Percentiles rank a stretch among this genome's conserved stretches.
Conservation (phyloP, 331 rosid genomes). For the Arachis monticola region DNA sequence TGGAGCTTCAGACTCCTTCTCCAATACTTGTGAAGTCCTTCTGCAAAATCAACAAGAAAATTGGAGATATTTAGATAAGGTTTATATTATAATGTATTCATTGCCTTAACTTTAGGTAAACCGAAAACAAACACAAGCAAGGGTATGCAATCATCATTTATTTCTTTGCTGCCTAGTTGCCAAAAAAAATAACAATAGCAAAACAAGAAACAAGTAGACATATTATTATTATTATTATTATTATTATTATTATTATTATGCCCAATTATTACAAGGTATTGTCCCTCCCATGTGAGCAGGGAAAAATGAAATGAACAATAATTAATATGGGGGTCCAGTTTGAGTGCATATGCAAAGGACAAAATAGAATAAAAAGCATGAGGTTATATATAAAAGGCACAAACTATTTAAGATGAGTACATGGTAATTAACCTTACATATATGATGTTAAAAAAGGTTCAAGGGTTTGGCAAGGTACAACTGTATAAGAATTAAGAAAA, state of each 20-base stretch:
- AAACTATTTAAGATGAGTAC: neutral
- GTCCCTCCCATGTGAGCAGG: neutral
- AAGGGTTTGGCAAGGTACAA: too few species aligned
- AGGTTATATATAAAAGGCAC: too few species aligned
- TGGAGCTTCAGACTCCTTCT: constrained; percentile 43
- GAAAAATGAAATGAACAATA: constrained; percentile 26
- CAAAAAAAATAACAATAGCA: neutral
- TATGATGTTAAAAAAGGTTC: too few species aligned
- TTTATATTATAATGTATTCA: neutral
- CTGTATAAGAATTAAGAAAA: neutral
- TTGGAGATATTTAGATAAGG: constrained; percentile 17
- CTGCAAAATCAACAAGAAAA: constrained; percentile 41
- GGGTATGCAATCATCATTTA: constrained; percentile 4
- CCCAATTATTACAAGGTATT: too few species aligned
- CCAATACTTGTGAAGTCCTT: constrained; percentile 49
- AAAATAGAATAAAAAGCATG: neutral
- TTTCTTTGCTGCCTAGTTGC: neutral
- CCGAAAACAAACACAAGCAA: neutral
- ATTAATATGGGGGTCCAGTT: constrained; percentile 46
- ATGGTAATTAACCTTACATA: neutral
- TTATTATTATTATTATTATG: too few species aligned
- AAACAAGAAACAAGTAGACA: neutral
- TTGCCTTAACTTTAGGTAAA: neutral
- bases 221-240: too few species aligned
- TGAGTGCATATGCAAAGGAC: neutral